Percentiles rank a stretch among this genome's conserved stretches.
Evolutionary conservation across 1,139 yeast genomes (phyloP).

Genomic region (Candida gigantensis): DNA sequence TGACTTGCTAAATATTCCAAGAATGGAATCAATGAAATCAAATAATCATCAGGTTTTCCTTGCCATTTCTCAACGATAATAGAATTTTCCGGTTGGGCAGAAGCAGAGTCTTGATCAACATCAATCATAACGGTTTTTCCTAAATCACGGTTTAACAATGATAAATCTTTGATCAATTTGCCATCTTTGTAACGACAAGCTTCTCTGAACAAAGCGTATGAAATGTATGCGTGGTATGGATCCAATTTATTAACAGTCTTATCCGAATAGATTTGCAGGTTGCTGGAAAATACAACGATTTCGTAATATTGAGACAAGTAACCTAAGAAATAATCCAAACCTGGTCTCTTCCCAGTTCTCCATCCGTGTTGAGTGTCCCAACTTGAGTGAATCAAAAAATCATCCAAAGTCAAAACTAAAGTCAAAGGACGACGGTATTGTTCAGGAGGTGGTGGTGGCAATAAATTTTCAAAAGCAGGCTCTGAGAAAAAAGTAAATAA

Average conservation of each 20-base stretch:
- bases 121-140: slow-evolving; percentile 80
- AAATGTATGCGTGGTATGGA: slow-evolving; percentile 86
- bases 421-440: slow-evolving; percentile 94
- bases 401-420: slow-evolving; percentile 85
- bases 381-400: slow-evolving; percentile 82
- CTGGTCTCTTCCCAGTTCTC: slow-evolving; percentile 99
- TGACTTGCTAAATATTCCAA: slow-evolving; percentile 94
- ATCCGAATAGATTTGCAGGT: slow-evolving; percentile 85
- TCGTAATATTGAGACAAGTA: slow-evolving; percentile 95
- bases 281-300: slow-evolving; percentile 84
- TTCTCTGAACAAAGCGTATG: slow-evolving; percentile 87
- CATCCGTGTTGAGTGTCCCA: slow-evolving; percentile 95
- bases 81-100: slow-evolving; percentile 91
- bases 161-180: slow-evolving; percentile 79
- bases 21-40: slow-evolving; percentile 83
- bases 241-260: slow-evolving; percentile 84
- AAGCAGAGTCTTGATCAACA: slow-evolving; percentile 68
- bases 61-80: slow-evolving; percentile 82
- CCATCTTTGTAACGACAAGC: slow-evolving; percentile 92
- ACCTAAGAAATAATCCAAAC: slow-evolving; percentile 93
- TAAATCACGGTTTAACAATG: slow-evolving; percentile 87
- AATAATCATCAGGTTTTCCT: slow-evolving; percentile 77
- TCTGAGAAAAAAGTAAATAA: slow-evolving; percentile 85
- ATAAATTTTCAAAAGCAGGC: slow-evolving; percentile 88
- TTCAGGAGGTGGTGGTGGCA: slow-evolving; percentile 86